Base-by-base conservation (phyloP, 495 filamentous ascomycete species). In the Xylaria bambusicola region DNA sequence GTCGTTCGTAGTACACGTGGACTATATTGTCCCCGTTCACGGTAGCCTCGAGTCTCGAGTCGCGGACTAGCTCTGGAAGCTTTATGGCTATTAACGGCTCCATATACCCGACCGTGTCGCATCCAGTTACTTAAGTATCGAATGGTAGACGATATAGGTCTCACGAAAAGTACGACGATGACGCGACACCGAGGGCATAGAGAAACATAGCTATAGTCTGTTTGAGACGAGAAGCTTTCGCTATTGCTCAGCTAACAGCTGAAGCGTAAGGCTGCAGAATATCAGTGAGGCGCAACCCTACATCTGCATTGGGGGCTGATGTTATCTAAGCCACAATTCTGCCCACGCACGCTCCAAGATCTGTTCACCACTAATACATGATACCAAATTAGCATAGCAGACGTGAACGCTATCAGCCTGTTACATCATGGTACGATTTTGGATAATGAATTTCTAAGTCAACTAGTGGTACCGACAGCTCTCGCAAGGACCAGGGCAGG, bases 401-500 rank as follows among this genome's bases (percentile, higher is more conserved):
- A 46, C 18, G 42, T 23, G 20, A 46, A 24, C 20, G 1, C 42
- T 46, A 1, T 46, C 42, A 15, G 3, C 36, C 42, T 46, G 4
- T 46, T 17, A 15, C 4, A 6, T 40, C 36, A 40, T 17, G 8
- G n/a, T 40, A 10, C 9, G 3, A 40, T 13, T 10, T 40, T 15
- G 7, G 15, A 40, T 40, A 40, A 40, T 15, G 9, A 9, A 10
- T 46, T 23, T 46, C 42, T 24, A 48, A 13, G 18, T 31, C 45
- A 8, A 48, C 13, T 18, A 48, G 45, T 48, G 5, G 24, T 33
- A 33, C 31, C 31, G 31, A 79, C 47, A 64, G 68, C 20, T 65
- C 82, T 18, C 74, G 81, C 12, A 52, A 48, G 0, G 73, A 66
- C 6, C 68, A 75, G 23, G 74, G 67, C 3, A 31, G 52, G 7